phyloP scores from a whole-genome alignment of 2,329 filamentous ascomycete genomes.

The Tolypocladium tropicale region DNA sequence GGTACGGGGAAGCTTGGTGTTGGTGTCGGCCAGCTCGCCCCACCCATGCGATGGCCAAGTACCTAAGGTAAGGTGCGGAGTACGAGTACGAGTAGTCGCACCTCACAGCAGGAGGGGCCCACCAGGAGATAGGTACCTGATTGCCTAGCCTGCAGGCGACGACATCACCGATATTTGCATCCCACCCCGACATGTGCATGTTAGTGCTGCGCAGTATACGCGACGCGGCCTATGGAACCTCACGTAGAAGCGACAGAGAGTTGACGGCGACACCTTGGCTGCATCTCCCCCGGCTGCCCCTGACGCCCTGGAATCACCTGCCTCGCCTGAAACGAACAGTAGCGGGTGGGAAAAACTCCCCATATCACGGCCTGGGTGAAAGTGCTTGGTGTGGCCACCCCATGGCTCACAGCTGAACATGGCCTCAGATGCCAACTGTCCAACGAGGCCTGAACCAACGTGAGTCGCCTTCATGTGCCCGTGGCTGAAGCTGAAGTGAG shows the following conservation, averaged over 20 bases:
- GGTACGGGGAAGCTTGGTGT: no score
- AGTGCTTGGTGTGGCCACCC: neutral
- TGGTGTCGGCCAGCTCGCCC: no score
- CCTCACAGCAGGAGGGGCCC: no score
- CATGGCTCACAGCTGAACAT: constrained; percentile 14
- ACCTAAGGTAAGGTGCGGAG: no score
- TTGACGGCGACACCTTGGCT: neutral
- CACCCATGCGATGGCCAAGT: no score
- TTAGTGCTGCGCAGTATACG: no score
- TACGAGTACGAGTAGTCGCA: no score
- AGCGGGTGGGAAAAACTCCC: neutral
- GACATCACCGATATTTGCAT: neutral
- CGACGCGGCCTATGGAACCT: neutral
- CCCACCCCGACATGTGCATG: neutral
- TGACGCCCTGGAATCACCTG: neutral
- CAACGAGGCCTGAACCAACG: constrained; percentile 33
- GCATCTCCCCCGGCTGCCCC: neutral
- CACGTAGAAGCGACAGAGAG: neutral
- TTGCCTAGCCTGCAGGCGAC: no score
- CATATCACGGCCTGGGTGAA: neutral
- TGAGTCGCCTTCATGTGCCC: constrained; percentile 17
- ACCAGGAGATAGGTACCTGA: no score
- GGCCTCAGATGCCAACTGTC: constrained; percentile 30
- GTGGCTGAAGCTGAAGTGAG: neutral
- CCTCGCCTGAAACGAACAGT: neutral